Conservation (phyloP, 169 alveolate species). For the Plasmodium relictum region DNA sequence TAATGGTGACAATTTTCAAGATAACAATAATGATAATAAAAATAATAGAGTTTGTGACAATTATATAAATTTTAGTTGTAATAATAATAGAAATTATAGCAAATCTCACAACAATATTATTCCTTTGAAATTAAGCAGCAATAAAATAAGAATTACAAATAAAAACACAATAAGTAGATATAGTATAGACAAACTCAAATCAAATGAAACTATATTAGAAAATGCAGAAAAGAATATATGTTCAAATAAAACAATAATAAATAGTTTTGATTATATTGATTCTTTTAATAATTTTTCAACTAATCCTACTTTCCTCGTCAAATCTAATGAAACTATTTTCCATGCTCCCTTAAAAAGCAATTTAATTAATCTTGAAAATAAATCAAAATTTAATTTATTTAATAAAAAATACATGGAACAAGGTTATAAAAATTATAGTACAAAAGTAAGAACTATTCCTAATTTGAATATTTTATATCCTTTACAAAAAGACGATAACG, state of each 20-base stretch:
- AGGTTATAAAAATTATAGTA: background rate
- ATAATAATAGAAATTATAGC: too few species aligned
- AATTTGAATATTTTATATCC: background rate
- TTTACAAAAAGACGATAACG: background rate
- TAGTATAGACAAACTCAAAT: constrained; percentile 1
- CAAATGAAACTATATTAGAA: constrained; percentile 26
- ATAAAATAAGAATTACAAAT: background rate
- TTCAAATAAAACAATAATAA: constrained; percentile 37
- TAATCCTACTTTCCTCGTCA: constrained; percentile 28
- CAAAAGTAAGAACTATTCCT: background rate
- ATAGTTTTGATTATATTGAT: constrained; percentile 7
- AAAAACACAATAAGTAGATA: background rate
- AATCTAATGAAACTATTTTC: constrained; percentile 24
- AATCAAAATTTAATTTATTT: background rate
- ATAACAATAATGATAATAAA: too few species aligned
- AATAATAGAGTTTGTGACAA: too few species aligned
- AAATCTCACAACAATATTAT: too few species aligned
- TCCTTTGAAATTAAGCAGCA: background rate
- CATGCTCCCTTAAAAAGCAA: background rate
- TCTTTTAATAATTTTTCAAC: background rate
- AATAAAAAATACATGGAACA: background rate
- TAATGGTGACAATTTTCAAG: too few species aligned
- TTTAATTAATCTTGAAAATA: background rate
- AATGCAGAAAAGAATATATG: constrained; percentile 20
- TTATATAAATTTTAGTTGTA: too few species aligned